Evolutionary conservation across 805 yeast species (phyloP).

Genomic region (Candida argentea): DNA sequence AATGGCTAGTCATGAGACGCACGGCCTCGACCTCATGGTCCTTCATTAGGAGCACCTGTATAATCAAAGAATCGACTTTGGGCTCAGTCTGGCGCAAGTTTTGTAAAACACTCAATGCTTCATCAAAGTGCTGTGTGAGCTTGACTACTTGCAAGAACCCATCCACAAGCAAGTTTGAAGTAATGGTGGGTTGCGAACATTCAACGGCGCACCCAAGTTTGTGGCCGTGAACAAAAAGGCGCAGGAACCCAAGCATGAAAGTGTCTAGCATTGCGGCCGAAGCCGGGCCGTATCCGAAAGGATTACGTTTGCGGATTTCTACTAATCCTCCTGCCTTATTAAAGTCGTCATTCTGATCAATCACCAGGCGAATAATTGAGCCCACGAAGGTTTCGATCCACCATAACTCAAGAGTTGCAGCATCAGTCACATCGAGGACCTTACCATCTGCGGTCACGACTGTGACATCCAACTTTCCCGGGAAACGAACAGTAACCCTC

Average conservation of each 20-base stretch:
- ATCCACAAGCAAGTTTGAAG: constrained; percentile 64
- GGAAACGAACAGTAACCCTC: constrained; percentile 62
- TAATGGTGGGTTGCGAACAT: constrained; percentile 55
- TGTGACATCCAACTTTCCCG: constrained; percentile 58
- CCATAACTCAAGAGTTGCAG: constrained; percentile 34
- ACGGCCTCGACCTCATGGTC: constrained; percentile 56
- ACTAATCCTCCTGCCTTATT: constrained; percentile 50
- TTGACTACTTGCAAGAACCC: constrained; percentile 57
- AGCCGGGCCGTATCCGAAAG: constrained; percentile 42
- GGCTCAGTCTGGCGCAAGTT: constrained; percentile 44
- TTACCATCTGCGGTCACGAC: constrained; percentile 45
- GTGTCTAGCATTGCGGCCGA: constrained; percentile 30
- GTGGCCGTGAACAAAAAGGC: constrained; percentile 55
- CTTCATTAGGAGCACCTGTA: constrained; percentile 40
- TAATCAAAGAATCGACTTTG: constrained; percentile 47
- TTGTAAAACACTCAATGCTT: constrained; percentile 49
- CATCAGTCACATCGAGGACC: constrained; percentile 38
- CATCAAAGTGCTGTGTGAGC: constrained; percentile 53
- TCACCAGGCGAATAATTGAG: constrained; percentile 64
- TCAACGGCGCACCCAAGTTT: constrained; percentile 57
- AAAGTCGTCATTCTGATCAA: constrained; percentile 55
- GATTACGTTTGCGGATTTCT: constrained; percentile 76
- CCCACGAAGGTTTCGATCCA: constrained; percentile 50
- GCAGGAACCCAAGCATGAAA: constrained; percentile 58
- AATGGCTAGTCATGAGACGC: constrained; percentile 40